Base-by-base conservation (phyloP, 2,329 filamentous ascomycete species). In the Diaporthe vexans region DNA sequence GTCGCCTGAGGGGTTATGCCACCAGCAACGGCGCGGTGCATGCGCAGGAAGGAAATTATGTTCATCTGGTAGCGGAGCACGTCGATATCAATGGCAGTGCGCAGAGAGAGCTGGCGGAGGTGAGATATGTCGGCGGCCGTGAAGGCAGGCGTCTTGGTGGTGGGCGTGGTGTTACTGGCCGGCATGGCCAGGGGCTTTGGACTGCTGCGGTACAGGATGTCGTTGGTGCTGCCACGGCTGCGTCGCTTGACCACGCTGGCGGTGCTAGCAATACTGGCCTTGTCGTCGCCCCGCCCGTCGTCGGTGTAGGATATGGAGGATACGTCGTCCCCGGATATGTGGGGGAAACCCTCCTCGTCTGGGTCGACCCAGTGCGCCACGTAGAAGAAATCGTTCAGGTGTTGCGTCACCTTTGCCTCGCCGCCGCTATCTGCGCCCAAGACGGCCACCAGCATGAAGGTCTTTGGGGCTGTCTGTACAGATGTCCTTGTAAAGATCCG, bases 1-100 rank as follows among this genome's bases (percentile, higher is more conserved):
- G 95, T 98, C 0, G 95, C 94, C 52, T 89, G 84, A 0, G 96
- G 93, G 17, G 94, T 93, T 68, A 97, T 90, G 56, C 95, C 94
- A 19, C 93, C 91, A 24, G 90, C 90, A 35, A 98, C 94, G 65
- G 94, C 95, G 71, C 96, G 93, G 83, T 97, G 95, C 81, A 97
- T 89, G 37, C 97, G 92, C 77, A 98, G 88, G 81, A 97, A 98
- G 4, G 95, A 91, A 68, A 96, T 86, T 51, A 98, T 91, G 83
- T 98, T 96, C 86, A 96, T 93, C 74, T 96, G 89, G 82, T 98
- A 98, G 57, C 94, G 91, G 74, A 91, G 87, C 3, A 98, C 90
- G 77, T 98, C 95, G 26, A 95, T 89, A 74, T 92, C 93, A 35
- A 95, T 86, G 54, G 87, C 89, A 19, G 94, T 91, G 3, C 87